Evolutionary conservation across 805 yeast genomes (phyloP), one percentile per base, ranked within the genome.

Genomic region (Hanseniaspora singularis): DNA sequence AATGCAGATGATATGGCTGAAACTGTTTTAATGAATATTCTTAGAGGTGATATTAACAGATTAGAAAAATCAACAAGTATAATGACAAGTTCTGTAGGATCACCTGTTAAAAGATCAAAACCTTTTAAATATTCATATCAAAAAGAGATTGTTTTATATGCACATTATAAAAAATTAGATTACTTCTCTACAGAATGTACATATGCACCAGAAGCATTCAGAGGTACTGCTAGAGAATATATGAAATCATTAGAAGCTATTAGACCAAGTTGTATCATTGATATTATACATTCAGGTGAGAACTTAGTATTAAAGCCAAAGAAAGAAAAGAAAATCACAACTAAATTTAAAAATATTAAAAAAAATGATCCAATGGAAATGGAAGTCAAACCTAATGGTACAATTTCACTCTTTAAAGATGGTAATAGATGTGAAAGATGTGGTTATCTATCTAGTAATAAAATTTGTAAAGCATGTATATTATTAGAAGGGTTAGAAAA

Each of bases 1-100:
- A 92, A 92, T 62, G 99, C 99, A 0, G 99, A 92, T 62, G 99
- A 92, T 64, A 83, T 92, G 85, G 99, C 99, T 1, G 99, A 92
- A 58, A 92, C 99, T 0, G 95, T 92, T 4, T 64, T 92, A 46
- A 89, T 92, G 97, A 92, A 92, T 62, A 64, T 92, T 37, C 65
- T 92, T 24, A 71, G 99, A 55, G 99, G 99, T n/a, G 99, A 92
- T 60, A 81, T 87, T 6, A 94, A 95, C 20, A 71, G 99, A 52
- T 67, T 92, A 47, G 97, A 85, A 58, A 77, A 81, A 53, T 86
- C 96, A 15, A 84, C 95, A 9, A 72, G 81, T 19, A 86, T 92
- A 34, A 72, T 89, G 51, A 92, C 98, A 0, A 76, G 76, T 50
- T 79, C 86, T 15, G 65, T 78, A 0, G 92, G 89, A 11, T 83